Conservation (phyloP, 305 asterid species). For the Solanum hybrid region DNA sequence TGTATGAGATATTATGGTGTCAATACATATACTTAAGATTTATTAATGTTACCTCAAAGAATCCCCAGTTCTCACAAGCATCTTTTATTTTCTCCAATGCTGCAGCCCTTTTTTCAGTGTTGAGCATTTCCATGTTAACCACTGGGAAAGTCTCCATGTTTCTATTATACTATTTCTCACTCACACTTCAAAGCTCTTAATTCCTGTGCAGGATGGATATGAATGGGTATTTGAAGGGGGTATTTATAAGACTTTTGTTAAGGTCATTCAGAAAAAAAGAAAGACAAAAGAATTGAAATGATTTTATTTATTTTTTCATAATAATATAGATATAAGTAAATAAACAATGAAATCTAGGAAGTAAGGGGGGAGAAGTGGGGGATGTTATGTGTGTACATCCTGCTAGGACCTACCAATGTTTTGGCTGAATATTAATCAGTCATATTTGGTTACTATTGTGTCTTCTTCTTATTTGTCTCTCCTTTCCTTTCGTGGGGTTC, state of each 20-base stretch:
- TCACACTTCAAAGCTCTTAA: background rate
- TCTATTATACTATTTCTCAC: background rate
- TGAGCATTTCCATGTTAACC: constrained; percentile 68
- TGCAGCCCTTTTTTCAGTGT: constrained; percentile 62
- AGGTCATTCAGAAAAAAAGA: background rate
- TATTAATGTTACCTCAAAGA: constrained; percentile 64
- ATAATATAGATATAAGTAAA: background rate
- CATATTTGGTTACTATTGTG: background rate
- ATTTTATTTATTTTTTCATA: background rate
- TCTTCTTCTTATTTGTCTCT: background rate
- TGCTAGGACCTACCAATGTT: constrained; percentile 19
- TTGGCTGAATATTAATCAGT: constrained; percentile 2
- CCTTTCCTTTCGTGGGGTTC: background rate
- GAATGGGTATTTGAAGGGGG: constrained; percentile 5
- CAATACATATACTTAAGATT: background rate
- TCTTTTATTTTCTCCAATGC: constrained; percentile 64
- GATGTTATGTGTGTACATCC: constrained; percentile 20
- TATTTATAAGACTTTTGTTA: constrained; percentile 36
- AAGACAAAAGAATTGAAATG: background rate
- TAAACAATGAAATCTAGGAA: background rate
- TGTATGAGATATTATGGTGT: background rate
- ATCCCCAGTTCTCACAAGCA: constrained; percentile 97
- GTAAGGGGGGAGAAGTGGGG: constrained; percentile 1
- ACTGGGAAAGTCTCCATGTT: constrained; percentile 45
- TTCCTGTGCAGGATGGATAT: background rate